Conservation (phyloP, 2,329 filamentous ascomycete species). For the Aspergillus tubingensis region DNA sequence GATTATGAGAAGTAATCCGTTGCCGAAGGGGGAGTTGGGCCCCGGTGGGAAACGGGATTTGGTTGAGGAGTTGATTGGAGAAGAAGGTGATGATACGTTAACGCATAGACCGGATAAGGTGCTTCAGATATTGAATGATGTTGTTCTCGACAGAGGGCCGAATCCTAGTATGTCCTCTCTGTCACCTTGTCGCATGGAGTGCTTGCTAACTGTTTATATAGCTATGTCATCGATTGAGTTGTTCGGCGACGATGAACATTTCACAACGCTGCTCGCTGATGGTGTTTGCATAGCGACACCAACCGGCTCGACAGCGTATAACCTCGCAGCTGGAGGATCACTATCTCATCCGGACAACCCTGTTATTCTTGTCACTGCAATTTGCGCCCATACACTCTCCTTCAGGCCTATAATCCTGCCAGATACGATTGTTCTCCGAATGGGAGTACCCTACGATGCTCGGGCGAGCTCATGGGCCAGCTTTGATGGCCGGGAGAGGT, state of each 20-base stretch:
- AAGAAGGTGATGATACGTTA: conserved; percentile 77
- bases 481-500: conserved; percentile 89
- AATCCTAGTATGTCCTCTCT: conserved; percentile 72
- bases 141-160: conserved; percentile 92
- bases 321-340: conserved; percentile 91
- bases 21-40: conserved; percentile 29
- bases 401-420: conserved; percentile 96
- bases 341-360: conserved; percentile 96
- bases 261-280: conserved; percentile 90
- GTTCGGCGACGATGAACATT: conserved; percentile 92
- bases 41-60: conserved; percentile 61
- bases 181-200: not conserved
- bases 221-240: conserved; percentile 90
- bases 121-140: conserved; percentile 90
- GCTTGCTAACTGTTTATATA: conserved; percentile 36
- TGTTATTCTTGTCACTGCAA: conserved; percentile 89
- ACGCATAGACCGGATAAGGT: conserved; percentile 84
- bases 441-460: conserved; percentile 93
- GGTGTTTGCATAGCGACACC: conserved; percentile 92
- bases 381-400: conserved; percentile 91
- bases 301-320: conserved; percentile 93
- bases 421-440: conserved; percentile 88
- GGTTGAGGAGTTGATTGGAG: conserved; percentile 85
- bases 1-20: conserved; percentile 69
- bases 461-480: conserved; percentile 93